These are phyloP conservation scores for Candida namnaoensis DNA, from an alignment of 805 yeast genomes.

Conservation along the genomic window DNA sequence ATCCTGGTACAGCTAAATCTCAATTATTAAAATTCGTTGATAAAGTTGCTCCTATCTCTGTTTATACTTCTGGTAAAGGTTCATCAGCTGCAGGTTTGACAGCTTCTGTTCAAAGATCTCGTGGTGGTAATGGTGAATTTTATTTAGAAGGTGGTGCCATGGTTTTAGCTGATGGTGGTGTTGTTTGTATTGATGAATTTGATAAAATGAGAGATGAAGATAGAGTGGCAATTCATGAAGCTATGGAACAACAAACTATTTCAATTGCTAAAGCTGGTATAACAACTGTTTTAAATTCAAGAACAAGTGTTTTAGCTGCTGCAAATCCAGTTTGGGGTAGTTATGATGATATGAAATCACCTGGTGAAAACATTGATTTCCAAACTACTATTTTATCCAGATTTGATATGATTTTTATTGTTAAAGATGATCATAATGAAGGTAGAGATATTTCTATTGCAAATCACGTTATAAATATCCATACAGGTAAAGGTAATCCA, in stretches of 20 bases:
- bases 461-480: constrained; percentile 89
- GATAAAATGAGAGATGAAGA: constrained; percentile 99
- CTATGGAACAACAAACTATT: constrained; percentile 99
- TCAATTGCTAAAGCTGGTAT: constrained; percentile 99
- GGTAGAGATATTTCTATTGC: constrained; percentile 85
- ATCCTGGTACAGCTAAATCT: constrained; percentile 98
- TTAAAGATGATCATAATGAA: constrained; percentile 90
- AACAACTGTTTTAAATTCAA: constrained; percentile 89
- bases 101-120: constrained; percentile 93
- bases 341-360: constrained; percentile 90
- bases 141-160: constrained; percentile 98
- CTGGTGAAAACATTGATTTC: constrained; percentile 97
- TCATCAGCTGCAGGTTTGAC: constrained; percentile 99
- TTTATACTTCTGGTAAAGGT: constrained; percentile 97
- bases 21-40: constrained; percentile 93
- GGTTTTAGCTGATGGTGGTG: constrained; percentile 99
- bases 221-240: constrained; percentile 98
- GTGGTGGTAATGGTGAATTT: constrained; percentile 77
- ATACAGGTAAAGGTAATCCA: constrained; percentile 65
- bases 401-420: constrained; percentile 97
- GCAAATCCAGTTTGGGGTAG: constrained; percentile 97
- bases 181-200: constrained; percentile 97
- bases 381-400: constrained; percentile 95
- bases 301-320: constrained; percentile 95
- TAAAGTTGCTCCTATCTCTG: constrained; percentile 88